Evolutionary conservation across 1,284 basidiomycete species (phyloP).

Genomic region (Fomitopsis betulina): DNA sequence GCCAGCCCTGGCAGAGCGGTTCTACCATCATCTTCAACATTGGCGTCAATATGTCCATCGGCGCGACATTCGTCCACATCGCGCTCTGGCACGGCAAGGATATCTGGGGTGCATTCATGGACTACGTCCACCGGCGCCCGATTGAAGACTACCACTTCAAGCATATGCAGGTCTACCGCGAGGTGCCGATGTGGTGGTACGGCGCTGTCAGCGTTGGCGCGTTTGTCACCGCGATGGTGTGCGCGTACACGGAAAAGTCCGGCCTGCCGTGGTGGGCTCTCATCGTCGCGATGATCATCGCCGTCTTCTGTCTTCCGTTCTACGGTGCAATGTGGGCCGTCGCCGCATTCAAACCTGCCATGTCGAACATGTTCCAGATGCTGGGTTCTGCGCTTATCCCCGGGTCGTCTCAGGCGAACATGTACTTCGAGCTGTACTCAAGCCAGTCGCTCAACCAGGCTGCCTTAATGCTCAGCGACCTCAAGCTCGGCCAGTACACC

Average conservation of each 20-base stretch:
- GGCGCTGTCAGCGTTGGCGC: constrained; percentile 31
- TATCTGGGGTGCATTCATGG: constrained; percentile 36
- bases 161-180: constrained; percentile 22
- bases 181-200: constrained; percentile 46
- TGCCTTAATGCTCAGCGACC: constrained; percentile 34
- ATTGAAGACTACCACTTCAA: constrained; percentile 6
- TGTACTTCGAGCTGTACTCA: constrained; percentile 40
- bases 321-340: constrained; percentile 22
- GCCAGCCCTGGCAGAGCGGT: constrained; percentile 7
- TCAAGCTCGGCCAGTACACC: constrained; percentile 48
- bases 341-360: constrained; percentile 23
- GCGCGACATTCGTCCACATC: constrained; percentile 33
- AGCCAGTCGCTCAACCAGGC: constrained; percentile 23
- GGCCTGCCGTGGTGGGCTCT: constrained; percentile 47
- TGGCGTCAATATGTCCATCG: constrained; percentile 17
- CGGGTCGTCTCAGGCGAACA: constrained; percentile 39
- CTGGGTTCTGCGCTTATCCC: constrained; percentile 34
- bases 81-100: constrained; percentile 47
- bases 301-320: constrained; percentile 40
- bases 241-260: constrained; percentile 40
- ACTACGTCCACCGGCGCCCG: constrained; percentile 13
- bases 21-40: constrained; percentile 17
- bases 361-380: constrained; percentile 26
- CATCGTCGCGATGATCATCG: constrained; percentile 39
- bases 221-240: constrained; percentile 38